Percentiles rank a stretch among this genome's conserved stretches.
Evolutionary conservation across 768 basidiomycete species (phyloP).

Genomic region (Lactarius indigo): DNA sequence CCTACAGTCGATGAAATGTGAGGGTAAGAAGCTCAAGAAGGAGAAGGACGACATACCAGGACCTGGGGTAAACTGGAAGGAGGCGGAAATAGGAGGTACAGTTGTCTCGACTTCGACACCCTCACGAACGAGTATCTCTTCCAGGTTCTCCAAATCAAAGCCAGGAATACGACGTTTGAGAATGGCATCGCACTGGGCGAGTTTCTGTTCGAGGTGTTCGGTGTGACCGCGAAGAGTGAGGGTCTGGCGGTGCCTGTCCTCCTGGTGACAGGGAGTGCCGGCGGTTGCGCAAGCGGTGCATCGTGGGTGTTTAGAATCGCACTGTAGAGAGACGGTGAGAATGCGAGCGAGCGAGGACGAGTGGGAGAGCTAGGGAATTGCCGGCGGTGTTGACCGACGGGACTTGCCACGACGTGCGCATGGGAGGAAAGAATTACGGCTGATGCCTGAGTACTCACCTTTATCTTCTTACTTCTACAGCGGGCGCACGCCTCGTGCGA

Average conservation of each 20-base stretch:
- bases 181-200: constrained; percentile 73
- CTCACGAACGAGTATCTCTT: constrained; percentile 60
- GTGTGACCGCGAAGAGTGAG: constrained; percentile 82
- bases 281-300: constrained; percentile 84
- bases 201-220: constrained; percentile 76
- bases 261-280: constrained; percentile 77
- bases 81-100: constrained; percentile 22
- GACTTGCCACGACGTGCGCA: constrained; percentile 33
- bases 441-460: constrained; percentile 61
- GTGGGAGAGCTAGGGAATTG: constrained; percentile 65
- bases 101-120: constrained; percentile 50
- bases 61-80: constrained; percentile 32
- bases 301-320: constrained; percentile 86
- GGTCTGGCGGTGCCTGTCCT: constrained; percentile 84
- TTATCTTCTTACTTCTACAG: constrained; percentile 96
- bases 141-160: constrained; percentile 64
- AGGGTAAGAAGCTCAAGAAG: constrained; percentile 24
- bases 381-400: constrained; percentile 67
- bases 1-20: constrained; percentile 23
- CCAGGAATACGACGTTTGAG: constrained; percentile 69
- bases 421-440: constrained; percentile 26
- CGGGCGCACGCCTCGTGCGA: constrained; percentile 91
- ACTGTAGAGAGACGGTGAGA: constrained; percentile 45
- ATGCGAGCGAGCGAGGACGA: constrained; percentile 33
- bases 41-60: constrained; percentile 28